Conservation (phyloP, 495 filamentous ascomycete genomes). For the Hamigera avellanea region DNA sequence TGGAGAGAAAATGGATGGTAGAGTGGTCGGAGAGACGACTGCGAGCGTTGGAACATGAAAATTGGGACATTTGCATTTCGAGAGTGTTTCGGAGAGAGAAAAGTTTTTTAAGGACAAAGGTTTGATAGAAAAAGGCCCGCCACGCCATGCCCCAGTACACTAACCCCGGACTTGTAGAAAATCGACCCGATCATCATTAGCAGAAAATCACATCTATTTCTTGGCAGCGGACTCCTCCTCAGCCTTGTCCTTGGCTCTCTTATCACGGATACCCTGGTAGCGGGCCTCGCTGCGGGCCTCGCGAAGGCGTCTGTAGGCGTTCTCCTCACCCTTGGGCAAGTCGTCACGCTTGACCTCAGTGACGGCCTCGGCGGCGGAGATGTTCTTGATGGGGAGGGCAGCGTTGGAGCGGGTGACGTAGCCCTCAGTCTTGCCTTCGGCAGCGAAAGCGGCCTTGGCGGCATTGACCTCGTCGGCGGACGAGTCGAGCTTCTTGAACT, state of each 20-base stretch:
- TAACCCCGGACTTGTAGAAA: constrained; percentile 27
- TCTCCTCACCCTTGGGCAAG: constrained; percentile 65
- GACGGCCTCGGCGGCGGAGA: constrained; percentile 44
- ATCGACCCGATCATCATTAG: constrained; percentile 38
- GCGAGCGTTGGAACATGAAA: constrained; percentile 9
- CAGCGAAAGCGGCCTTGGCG: constrained; percentile 44
- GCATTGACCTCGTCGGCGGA: constrained; percentile 74
- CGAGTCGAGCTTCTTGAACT: constrained; percentile 82
- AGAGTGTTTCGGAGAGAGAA: constrained; percentile 24
- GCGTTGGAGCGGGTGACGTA: constrained; percentile 42
- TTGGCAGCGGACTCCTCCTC: constrained; percentile 79
- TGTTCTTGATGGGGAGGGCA: constrained; percentile 61
- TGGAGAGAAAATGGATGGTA: too few relatives aligned
- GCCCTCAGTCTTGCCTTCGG: constrained; percentile 40
- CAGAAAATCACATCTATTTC: constrained; percentile 62
- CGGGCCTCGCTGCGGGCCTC: constrained; percentile 77
- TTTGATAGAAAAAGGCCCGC: constrained; percentile 15
- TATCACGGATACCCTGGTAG: constrained; percentile 72
- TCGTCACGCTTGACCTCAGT: constrained; percentile 73
- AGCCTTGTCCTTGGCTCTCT: constrained; percentile 87
- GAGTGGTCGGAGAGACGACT: too few relatives aligned
- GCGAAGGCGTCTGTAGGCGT: constrained; percentile 76
- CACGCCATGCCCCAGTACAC: constrained; percentile 27
- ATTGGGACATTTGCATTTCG: constrained; percentile 33
- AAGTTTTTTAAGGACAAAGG: constrained; percentile 20